Percentiles rank a stretch among this genome's conserved stretches.
phyloP scores from a whole-genome alignment of 2,329 filamentous ascomycete genomes.

The Claviceps purpurea region DNA sequence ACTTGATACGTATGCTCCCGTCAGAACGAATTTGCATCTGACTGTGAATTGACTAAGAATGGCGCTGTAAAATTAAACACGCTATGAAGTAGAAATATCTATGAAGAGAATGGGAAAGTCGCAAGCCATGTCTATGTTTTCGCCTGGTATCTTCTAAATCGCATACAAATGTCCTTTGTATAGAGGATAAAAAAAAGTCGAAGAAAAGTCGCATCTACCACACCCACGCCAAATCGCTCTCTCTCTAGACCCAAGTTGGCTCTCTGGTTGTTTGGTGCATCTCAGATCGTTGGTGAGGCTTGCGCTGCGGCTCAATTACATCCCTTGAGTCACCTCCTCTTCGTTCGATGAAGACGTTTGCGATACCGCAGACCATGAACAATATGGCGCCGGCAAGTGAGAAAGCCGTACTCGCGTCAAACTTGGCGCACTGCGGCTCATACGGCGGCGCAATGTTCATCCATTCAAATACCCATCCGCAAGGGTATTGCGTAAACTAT shows the following conservation, averaged over 20 bases:
- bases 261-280: background rate
- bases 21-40: too few species aligned
- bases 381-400: constrained; percentile 50
- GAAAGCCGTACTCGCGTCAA: constrained; percentile 54
- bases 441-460: constrained; percentile 24
- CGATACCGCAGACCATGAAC: constrained; percentile 46
- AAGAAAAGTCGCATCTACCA: background rate
- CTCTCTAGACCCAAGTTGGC: background rate
- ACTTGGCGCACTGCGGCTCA: constrained; percentile 40
- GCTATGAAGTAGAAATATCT: background rate
- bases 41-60: too few species aligned
- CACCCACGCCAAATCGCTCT: background rate
- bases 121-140: background rate
- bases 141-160: background rate
- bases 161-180: background rate
- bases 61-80: too few species aligned
- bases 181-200: background rate
- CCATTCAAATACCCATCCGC: constrained; percentile 43
- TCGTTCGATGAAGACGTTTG: constrained; percentile 14
- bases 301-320: background rate
- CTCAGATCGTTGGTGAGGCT: background rate
- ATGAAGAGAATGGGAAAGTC: background rate
- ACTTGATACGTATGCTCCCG: too few species aligned
- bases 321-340: background rate
- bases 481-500: constrained; percentile 26